Evolutionary conservation across 495 filamentous ascomycete genomes (phyloP).

Genomic region (Physcia stellaris): DNA sequence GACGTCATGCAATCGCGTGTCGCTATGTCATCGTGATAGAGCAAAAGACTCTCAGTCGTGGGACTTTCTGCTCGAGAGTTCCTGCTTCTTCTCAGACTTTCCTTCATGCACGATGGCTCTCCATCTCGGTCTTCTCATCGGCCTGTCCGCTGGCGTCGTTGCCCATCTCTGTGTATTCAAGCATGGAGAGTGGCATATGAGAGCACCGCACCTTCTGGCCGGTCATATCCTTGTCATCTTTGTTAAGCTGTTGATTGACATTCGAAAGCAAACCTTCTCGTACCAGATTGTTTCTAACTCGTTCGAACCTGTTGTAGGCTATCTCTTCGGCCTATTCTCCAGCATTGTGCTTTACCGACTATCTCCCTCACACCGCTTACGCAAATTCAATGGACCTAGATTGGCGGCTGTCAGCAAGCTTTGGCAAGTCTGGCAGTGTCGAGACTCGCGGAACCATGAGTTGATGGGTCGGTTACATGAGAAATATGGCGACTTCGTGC

Average conservation of each 20-base stretch:
- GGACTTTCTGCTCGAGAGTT: too few relatives aligned
- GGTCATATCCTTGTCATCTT: neutral
- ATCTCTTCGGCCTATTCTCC: constrained; percentile 20
- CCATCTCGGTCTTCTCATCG: too few relatives aligned
- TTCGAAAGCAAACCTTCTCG: neutral
- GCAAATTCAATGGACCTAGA: constrained; percentile 30
- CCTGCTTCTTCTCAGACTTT: too few relatives aligned
- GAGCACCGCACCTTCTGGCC: neutral
- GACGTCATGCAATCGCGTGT: too few relatives aligned
- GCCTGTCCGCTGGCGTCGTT: too few relatives aligned
- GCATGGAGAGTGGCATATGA: constrained; percentile 4
- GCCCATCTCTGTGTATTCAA: neutral
- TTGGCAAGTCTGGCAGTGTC: constrained; percentile 21
- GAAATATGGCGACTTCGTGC: constrained; percentile 27
- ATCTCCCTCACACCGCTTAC: too few relatives aligned
- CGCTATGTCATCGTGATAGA: too few relatives aligned
- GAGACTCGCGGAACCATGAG: constrained; percentile 21
- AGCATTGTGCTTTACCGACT: constrained; percentile 36
- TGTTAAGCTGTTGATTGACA: neutral
- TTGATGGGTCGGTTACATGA: constrained; percentile 19
- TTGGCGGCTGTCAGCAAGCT: constrained; percentile 29
- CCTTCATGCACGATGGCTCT: too few relatives aligned
- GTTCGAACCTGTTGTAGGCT: constrained; percentile 9
- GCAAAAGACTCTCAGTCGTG: too few relatives aligned
- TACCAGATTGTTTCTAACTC: neutral